Conservation (phyloP, 202 grass and related monocot genomes). For the Schoenoplectus tabernaemontani region DNA sequence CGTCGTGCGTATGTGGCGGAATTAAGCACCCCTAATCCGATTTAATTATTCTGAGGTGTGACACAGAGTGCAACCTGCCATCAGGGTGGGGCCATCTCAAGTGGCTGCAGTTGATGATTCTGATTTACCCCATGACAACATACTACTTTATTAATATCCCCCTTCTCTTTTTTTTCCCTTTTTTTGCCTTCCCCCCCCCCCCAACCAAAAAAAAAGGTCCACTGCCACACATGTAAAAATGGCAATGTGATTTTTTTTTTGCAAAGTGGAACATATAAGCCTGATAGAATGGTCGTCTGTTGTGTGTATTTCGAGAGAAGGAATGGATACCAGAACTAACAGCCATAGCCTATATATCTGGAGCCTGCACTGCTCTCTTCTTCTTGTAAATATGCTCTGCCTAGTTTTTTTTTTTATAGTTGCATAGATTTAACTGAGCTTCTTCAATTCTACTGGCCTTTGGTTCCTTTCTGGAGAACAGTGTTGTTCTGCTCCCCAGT, state of each 20-base stretch:
- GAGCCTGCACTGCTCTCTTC: background rate
- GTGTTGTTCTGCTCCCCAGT: background rate
- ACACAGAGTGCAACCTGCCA: constrained; percentile 6
- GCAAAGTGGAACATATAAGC: background rate
- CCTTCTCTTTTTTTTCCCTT: background rate
- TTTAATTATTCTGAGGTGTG: too few species aligned
- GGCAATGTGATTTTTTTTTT: constrained; percentile 30
- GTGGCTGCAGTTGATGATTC: constrained; percentile 74
- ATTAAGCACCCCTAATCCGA: too few species aligned
- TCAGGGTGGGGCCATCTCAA: constrained; percentile 66
- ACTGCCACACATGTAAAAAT: constrained; percentile 51
- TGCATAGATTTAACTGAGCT: background rate
- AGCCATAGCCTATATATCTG: background rate
- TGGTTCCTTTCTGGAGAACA: background rate
- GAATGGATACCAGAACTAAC: constrained; percentile 30
- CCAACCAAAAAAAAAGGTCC: background rate
- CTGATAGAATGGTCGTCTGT: background rate
- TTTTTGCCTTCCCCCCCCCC: background rate
- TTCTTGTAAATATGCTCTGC: constrained; percentile 4
- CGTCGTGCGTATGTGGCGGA: too few species aligned
- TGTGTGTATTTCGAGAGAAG: constrained; percentile 39
- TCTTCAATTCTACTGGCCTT: background rate
- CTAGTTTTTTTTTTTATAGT: background rate
- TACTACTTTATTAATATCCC: constrained; percentile 19
- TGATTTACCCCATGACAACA: constrained; percentile 36